Evolutionary conservation across 1,284 basidiomycete species (phyloP), one percentile per base, ranked within the genome.

Genomic region (Fistulinella staudtii): DNA sequence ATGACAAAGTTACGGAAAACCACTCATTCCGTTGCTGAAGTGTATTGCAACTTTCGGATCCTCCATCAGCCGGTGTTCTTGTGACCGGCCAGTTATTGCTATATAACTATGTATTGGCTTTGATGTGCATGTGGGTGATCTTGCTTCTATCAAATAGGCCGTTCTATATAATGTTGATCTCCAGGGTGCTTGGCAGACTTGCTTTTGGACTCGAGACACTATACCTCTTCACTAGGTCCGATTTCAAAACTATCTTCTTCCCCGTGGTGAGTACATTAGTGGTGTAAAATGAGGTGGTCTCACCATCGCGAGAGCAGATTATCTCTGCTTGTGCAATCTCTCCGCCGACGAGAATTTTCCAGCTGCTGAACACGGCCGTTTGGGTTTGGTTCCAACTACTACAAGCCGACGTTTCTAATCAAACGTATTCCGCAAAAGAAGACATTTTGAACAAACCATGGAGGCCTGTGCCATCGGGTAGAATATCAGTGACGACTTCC

Each of bases 381-480:
- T 74, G 74, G 73, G 64, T 66, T n/a, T 74, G 72, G 73, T 42
- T 72, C 0, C 67, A 73, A 40, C 48, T 73, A 10, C 57, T 76
- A 6, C 69, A 69, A 15, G 62, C 57, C 53, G 58, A 67, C 35
- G 53, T 71, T 13, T 70, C 73, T 7, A 76, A 75, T 51, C 73
- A 75, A 50, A 57, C 47, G 3, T 36, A 56, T 17, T 53, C 51
- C 14, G 48, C 45, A 2, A 56, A 60, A 18, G 70, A 67, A 45
- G 70, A 71, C 37, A 34, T 41, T 8, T 18, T 59, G 10, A 71
- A 71, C 45, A 58, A 60, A 22, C 65, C 67, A n/a, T 65, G 63
- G 58, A 47, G 68, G 15, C 69, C 70, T 2, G 36, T 70, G 2
- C 67, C 70, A 5, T 54, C 61, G 0, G 55, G 60, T 5, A 54